phyloP scores from a whole-genome alignment of 2,329 filamentous ascomycete species.

The Lachnellula occidentalis region DNA sequence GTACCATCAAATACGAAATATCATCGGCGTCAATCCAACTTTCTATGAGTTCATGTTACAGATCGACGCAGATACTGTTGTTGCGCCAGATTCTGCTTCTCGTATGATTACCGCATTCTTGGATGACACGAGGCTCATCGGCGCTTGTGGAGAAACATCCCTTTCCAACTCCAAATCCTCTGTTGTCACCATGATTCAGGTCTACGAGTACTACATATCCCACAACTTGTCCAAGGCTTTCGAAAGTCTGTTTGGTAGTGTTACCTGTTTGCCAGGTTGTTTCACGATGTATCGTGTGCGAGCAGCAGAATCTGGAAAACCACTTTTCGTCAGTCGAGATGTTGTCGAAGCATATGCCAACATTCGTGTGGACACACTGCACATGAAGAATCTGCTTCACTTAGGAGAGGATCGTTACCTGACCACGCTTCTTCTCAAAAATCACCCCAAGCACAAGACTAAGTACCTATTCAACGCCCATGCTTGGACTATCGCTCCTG shows the following conservation, averaged over 20 bases:
- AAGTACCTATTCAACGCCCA: conserved; percentile 92
- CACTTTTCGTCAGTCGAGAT: conserved; percentile 90
- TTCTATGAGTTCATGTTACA: conserved; percentile 97
- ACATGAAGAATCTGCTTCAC: conserved; percentile 98
- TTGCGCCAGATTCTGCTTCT: conserved; percentile 81
- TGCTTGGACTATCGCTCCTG: conserved; percentile 95
- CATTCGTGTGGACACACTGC: conserved; percentile 93
- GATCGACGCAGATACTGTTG: conserved; percentile 95
- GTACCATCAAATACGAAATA: conserved; percentile 97
- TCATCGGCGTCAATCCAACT: conserved; percentile 96
- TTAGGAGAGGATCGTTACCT: conserved; percentile 96
- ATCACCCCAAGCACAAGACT: conserved; percentile 92
- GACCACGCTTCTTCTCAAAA: conserved; percentile 89
- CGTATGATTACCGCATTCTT: conserved; percentile 90
- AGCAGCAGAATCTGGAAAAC: conserved; percentile 89
- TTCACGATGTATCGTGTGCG: conserved; percentile 99
- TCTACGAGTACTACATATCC: conserved; percentile 99
- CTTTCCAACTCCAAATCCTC: conserved; percentile 90
- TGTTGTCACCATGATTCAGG: conserved; percentile 97
- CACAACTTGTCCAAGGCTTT: conserved; percentile 97
- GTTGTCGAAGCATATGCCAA: conserved; percentile 83
- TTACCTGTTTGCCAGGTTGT: conserved; percentile 96
- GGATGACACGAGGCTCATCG: conserved; percentile 88
- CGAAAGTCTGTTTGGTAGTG: conserved; percentile 92
- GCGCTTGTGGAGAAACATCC: conserved; percentile 89